Conservation (phyloP, 768 basidiomycete genomes). For the Neoboletus magnificus region DNA sequence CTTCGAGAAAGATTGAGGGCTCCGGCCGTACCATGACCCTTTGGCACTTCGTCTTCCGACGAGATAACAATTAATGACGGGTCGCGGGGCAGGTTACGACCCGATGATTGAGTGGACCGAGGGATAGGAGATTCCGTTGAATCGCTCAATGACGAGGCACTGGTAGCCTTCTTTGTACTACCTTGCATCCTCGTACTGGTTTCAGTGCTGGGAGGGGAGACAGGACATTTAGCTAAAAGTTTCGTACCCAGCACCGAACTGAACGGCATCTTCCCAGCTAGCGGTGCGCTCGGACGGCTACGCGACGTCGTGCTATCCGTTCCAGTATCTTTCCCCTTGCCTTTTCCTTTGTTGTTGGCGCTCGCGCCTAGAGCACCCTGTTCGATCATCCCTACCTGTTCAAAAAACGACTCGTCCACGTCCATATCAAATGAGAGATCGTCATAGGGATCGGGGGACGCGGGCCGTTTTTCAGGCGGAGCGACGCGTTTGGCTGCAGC, state of each 20-base stretch:
- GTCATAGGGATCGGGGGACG: slow-evolving; percentile 29
- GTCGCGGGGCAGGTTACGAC: slow-evolving; percentile 15
- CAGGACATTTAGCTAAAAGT: slow-evolving; percentile 3
- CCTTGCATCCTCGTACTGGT: slow-evolving; percentile 9
- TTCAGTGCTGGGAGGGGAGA: slow-evolving; percentile 15
- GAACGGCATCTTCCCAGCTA: slow-evolving; percentile 2
- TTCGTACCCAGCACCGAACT: slow-evolving; percentile 18
- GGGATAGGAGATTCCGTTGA: slow-evolving; percentile 12
- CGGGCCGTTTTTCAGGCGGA: slow-evolving; percentile 8
- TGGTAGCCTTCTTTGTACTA: slow-evolving; percentile 3
- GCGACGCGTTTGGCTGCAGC: background rate
- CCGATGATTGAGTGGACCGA: slow-evolving; percentile 17
- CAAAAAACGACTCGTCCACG: slow-evolving; percentile 40
- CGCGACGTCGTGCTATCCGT: background rate
- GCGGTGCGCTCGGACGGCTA: background rate
- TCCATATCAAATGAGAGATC: slow-evolving; percentile 35
- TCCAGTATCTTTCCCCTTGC: slow-evolving; percentile 13
- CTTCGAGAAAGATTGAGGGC: slow-evolving; percentile 7
- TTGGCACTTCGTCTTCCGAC: slow-evolving; percentile 16
- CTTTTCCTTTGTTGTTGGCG: slow-evolving; percentile 19
- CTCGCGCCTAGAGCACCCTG: slow-evolving; percentile 13
- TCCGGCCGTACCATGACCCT: background rate
- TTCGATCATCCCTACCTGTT: slow-evolving; percentile 33
- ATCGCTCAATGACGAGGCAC: slow-evolving; percentile 13
- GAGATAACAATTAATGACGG: slow-evolving; percentile 23